Percentiles rank a stretch among this genome's conserved stretches.
Evolutionary conservation across 352 stramenopile species (phyloP).

Genomic region (Phytophthora sansomeana): DNA sequence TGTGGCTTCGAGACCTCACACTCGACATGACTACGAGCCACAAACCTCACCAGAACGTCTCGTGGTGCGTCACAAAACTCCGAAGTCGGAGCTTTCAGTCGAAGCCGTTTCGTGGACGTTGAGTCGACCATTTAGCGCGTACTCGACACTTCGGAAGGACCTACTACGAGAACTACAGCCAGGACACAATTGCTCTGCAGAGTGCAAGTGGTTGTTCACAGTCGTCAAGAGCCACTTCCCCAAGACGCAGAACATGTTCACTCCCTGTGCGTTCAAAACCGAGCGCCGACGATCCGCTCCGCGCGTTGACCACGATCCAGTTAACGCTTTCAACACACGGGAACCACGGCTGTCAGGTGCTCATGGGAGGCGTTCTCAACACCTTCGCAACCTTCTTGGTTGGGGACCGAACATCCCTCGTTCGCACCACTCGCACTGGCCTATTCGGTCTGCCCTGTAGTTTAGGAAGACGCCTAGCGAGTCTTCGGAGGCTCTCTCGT

Average conservation of each 20-base stretch:
- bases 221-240: constrained; percentile 58
- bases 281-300: constrained; percentile 36
- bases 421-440: too few relatives aligned
- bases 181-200: constrained; percentile 48
- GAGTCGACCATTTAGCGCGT: constrained; percentile 39
- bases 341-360: constrained; percentile 49
- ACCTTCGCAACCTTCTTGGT: constrained; percentile 41
- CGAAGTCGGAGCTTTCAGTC: constrained; percentile 16
- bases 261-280: constrained; percentile 20
- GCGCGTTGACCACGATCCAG: constrained; percentile 45
- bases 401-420: constrained; percentile 17
- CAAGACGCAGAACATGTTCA: constrained; percentile 36
- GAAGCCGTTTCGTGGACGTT: constrained; percentile 34
- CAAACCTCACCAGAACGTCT: constrained; percentile 22
- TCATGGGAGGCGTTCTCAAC: constrained; percentile 41
- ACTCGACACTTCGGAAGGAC: constrained; percentile 42
- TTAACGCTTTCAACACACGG: constrained; percentile 41
- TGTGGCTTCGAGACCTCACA: constrained; percentile 32
- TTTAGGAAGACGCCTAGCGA: constrained; percentile 28
- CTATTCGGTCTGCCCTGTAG: constrained; percentile 16
- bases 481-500: constrained; percentile 25
- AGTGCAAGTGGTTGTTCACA: constrained; percentile 53
- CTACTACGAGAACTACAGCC: constrained; percentile 42
- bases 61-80: constrained; percentile 16
- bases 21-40: constrained; percentile 31